Percentiles rank a stretch among this genome's conserved stretches.
These are phyloP conservation scores for Fusarium miscanthi DNA, from an alignment of 2,329 filamentous ascomycete genomes.

Conservation along the genomic window DNA sequence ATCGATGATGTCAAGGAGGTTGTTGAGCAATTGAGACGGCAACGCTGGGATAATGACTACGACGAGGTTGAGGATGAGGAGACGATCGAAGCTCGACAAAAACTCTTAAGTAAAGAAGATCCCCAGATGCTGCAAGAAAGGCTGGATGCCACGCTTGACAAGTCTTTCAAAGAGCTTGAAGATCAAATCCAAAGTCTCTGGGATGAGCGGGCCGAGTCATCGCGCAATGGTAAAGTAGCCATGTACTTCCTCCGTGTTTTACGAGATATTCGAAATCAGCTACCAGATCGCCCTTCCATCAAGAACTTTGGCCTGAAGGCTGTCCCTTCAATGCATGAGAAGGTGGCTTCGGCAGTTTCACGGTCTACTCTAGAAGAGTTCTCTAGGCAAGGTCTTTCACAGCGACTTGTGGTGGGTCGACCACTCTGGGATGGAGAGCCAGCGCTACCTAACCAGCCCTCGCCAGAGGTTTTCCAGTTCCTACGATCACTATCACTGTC, in stretches of 20 bases:
- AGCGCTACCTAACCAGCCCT: constrained; percentile 80
- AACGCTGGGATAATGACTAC: constrained; percentile 80
- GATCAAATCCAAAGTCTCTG: constrained; percentile 65
- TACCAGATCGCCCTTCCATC: constrained; percentile 65
- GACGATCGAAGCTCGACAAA: constrained; percentile 73
- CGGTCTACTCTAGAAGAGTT: constrained; percentile 62
- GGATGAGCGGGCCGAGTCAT: constrained; percentile 56
- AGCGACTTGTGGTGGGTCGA: constrained; percentile 67
- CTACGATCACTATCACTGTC: constrained; percentile 70
- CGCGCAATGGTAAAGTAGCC: constrained; percentile 63
- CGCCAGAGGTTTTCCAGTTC: constrained; percentile 77
- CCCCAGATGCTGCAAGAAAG: constrained; percentile 70
- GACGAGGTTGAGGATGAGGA: constrained; percentile 81
- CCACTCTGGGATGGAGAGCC: constrained; percentile 85
- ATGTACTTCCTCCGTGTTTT: constrained; percentile 79
- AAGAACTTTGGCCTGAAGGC: constrained; percentile 69
- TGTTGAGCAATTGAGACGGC: constrained; percentile 72
- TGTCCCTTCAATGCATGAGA: constrained; percentile 72
- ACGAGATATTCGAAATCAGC: constrained; percentile 75
- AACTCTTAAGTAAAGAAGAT: constrained; percentile 77
- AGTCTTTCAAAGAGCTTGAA: constrained; percentile 69
- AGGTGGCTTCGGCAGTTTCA: constrained; percentile 66
- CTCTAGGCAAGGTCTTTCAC: constrained; percentile 53
- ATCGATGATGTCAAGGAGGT: constrained; percentile 74
- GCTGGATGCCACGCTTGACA: constrained; percentile 65